Evolutionary conservation across 495 filamentous ascomycete genomes (phyloP), one percentile per base, ranked within the genome.

Genomic region (Immersiella caudata): DNA sequence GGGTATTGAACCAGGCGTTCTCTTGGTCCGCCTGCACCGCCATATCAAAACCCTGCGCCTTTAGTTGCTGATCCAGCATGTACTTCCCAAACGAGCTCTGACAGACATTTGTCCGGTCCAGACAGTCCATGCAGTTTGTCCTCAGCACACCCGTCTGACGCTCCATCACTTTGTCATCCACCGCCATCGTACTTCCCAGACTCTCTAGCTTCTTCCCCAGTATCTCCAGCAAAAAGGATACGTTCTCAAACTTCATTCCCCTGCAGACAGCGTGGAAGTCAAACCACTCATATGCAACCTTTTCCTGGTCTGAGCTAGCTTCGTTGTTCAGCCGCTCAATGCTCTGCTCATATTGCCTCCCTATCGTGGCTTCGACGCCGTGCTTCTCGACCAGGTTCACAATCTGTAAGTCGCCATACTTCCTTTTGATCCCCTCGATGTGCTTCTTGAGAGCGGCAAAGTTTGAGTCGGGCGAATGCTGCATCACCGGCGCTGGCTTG

Each of bases 111-210:
- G 94, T 97, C 27, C 93, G 88, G 72, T 97, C 94, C 16, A 98
- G 85, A 70, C 94, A 98, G 73, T 98, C 94, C 94, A 98, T 98
- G 76, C 94, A 98, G 74, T 98, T 97, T 2, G 92, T 97, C 62
- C 94, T 81, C 16, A 97, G 72, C 14, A 96, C 86, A 2, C 93
- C 94, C 21, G 77, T 82, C 73, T 97, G 94, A 51, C 74, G 82
- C 8, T 73, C 67, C 22, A 81, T 69, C 7, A 88, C 67, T 9
- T 75, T 75, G 16, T 83, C 84, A 26, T 83, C 77, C 18, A 81
- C 79, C 40, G 87, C 77, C 0, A 89, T 84, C 0, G 87, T 88
- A 69, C 87, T 90, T 11, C 90, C 88, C 64, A 88, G 86, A 6
- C 82, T 77, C 62, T 87, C 87, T 18, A 97, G 77, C 9, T 83